Percentiles rank a stretch among this genome's conserved stretches.
Evolutionary conservation across 2,329 filamentous ascomycete species (phyloP).

Genomic region (Gyromitra esculenta): DNA sequence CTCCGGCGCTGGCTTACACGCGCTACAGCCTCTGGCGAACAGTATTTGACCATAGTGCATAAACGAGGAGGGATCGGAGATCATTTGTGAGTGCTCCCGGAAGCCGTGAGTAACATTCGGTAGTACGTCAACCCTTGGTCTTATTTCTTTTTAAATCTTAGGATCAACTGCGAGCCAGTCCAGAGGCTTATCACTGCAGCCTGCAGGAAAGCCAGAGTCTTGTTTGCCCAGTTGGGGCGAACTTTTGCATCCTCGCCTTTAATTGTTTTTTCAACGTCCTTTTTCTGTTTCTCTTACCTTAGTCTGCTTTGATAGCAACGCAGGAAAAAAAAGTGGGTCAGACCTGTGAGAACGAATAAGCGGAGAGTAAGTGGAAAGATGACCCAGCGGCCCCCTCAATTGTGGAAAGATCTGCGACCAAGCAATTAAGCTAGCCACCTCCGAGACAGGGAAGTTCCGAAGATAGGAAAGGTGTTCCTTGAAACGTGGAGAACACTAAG

Average conservation of each 20-base stretch:
- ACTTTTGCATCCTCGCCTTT: slow-evolving; percentile 42
- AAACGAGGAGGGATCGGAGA: slow-evolving; percentile 37
- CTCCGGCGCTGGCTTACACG: slow-evolving; percentile 33
- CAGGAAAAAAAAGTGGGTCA: slow-evolving; percentile 45
- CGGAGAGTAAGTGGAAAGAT: slow-evolving; percentile 47
- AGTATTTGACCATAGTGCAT: slow-evolving; percentile 42
- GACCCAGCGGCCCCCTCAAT: slow-evolving; percentile 44
- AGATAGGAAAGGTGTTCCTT: slow-evolving; percentile 48
- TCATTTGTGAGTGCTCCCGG: slow-evolving; percentile 33
- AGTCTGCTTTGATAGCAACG: slow-evolving; percentile 46
- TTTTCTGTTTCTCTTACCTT: slow-evolving; percentile 48
- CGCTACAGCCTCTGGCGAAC: slow-evolving; percentile 21
- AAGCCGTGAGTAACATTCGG: slow-evolving; percentile 44
- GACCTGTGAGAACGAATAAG: slow-evolving; percentile 49
- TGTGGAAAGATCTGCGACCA: slow-evolving; percentile 49
- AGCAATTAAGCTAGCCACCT: slow-evolving; percentile 48
- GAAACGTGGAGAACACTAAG: slow-evolving; percentile 48
- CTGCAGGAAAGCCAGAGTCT: slow-evolving; percentile 42
- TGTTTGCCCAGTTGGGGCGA: slow-evolving; percentile 36
- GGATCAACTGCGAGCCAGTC: slow-evolving; percentile 40
- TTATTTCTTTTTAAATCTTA: slow-evolving; percentile 44
- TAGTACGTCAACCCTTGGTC: slow-evolving; percentile 38
- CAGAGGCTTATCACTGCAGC: slow-evolving; percentile 44
- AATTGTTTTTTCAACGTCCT: slow-evolving; percentile 43
- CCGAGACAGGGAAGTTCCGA: slow-evolving; percentile 50